Percentiles rank a stretch among this genome's conserved stretches.
Conservation (phyloP, 1,284 basidiomycete species). For the Phylloporus sp. region DNA sequence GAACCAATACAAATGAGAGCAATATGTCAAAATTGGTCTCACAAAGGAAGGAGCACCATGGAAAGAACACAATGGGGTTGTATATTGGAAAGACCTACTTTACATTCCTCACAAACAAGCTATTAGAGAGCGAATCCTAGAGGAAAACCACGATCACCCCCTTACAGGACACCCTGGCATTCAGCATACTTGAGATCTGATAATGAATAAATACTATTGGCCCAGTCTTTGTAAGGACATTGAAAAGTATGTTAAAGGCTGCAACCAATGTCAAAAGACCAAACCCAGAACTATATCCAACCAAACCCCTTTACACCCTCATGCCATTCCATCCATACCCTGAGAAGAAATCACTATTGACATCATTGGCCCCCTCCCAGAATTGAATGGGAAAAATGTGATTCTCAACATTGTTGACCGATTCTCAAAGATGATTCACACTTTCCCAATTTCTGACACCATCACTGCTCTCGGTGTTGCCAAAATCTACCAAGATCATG, state of each 20-base stretch:
- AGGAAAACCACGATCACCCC: neutral
- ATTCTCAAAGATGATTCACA: constrained; percentile 37
- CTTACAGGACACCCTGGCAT: neutral
- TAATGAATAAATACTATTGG: constrained; percentile 9
- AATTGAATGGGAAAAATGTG: constrained; percentile 40
- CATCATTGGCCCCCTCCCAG: constrained; percentile 34
- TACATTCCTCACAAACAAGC: neutral
- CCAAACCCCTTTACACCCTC: neutral
- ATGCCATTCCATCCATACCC: neutral
- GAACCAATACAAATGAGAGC: neutral
- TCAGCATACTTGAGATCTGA: neutral
- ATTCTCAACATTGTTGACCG: constrained; percentile 50
- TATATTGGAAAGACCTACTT: neutral
- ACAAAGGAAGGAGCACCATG: neutral
- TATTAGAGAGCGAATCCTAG: neutral
- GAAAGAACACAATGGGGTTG: neutral
- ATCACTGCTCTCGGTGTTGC: neutral
- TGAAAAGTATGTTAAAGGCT: neutral
- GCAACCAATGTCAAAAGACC: constrained; percentile 8
- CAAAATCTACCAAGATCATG: neutral
- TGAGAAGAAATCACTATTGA: constrained; percentile 1
- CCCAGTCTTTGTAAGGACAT: neutral
- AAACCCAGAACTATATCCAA: neutral
- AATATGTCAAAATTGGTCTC: neutral
- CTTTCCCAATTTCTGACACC: neutral